These are phyloP conservation scores for Chalaropsis ovoidea DNA, from an alignment of 2,329 filamentous ascomycete species.

Conservation along the genomic window DNA sequence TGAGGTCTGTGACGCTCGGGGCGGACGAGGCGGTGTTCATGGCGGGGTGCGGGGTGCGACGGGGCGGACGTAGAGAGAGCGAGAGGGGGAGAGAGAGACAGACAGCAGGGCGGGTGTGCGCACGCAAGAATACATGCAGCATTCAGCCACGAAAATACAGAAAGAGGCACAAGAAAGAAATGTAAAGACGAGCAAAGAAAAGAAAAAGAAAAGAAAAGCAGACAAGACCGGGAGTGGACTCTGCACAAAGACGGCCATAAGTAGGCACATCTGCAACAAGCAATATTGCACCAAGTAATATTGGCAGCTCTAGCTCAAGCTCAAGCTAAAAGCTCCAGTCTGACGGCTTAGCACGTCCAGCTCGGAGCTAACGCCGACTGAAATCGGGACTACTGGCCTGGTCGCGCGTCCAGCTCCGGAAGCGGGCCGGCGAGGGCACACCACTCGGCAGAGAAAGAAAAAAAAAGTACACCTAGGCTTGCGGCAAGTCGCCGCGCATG, in stretches of 20 bases:
- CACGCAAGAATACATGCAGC: too few species aligned
- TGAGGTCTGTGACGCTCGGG: not conserved
- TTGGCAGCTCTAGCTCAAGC: too few species aligned
- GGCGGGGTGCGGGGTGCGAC: not conserved
- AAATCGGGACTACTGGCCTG: not conserved
- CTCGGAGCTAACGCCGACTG: slow-evolving; percentile 1
- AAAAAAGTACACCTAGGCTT: not conserved
- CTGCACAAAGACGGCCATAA: not conserved
- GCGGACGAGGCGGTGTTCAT: not conserved
- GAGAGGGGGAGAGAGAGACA: not conserved
- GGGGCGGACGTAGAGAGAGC: not conserved
- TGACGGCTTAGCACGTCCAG: not conserved
- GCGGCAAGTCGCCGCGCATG: not conserved
- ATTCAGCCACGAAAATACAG: too few species aligned
- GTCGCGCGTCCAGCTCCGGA: too few species aligned
- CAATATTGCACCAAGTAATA: not conserved
- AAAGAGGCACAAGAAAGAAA: not conserved
- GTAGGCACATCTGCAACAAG: not conserved
- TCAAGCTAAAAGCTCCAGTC: not conserved
- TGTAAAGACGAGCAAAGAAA: not conserved
- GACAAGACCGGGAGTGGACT: not conserved
- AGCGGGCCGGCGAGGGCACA: not conserved
- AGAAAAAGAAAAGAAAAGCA: not conserved
- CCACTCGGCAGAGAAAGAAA: not conserved
- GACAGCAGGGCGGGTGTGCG: too few species aligned